Percentiles rank a stretch among this genome's conserved stretches.
Evolutionary conservation across 1,284 basidiomycete species (phyloP).

Genomic region (Moniliella sp.): DNA sequence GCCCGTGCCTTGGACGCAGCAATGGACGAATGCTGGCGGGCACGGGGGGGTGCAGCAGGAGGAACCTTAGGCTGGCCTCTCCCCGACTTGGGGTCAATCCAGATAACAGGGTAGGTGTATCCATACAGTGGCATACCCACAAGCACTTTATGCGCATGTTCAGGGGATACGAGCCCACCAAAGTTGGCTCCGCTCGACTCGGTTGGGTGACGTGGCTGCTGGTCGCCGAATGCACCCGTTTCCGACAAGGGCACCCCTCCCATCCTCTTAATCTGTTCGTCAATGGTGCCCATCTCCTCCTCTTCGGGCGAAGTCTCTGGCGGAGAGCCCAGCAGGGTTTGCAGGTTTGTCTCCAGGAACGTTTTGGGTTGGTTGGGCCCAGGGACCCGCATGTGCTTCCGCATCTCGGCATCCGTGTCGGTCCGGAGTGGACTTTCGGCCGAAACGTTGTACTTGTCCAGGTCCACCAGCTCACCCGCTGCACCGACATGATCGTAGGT

Average conservation of each 20-base stretch:
- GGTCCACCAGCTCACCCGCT: background rate
- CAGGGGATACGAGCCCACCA: too few relatives aligned
- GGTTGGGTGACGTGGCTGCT: too few relatives aligned
- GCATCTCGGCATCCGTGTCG: background rate
- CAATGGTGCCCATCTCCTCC: too few relatives aligned
- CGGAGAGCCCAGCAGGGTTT: too few relatives aligned
- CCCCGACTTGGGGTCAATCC: background rate
- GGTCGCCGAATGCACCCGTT: too few relatives aligned
- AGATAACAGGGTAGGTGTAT: background rate
- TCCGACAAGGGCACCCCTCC: too few relatives aligned
- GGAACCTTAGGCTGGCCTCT: background rate
- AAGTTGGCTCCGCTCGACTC: too few relatives aligned
- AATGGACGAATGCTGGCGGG: background rate
- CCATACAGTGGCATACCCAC: background rate
- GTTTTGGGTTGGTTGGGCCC: background rate
- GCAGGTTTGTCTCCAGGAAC: background rate
- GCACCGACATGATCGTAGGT: background rate
- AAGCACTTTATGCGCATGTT: background rate
- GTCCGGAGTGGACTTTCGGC: background rate
- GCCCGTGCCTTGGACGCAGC: background rate
- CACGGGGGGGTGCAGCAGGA: background rate
- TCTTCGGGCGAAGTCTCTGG: too few relatives aligned
- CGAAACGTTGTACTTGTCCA: background rate
- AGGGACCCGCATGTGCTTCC: background rate
- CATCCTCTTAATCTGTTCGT: too few relatives aligned